phyloP scores from a whole-genome alignment of 371 early-diverging fungal species.

The Coemansia sp. region DNA sequence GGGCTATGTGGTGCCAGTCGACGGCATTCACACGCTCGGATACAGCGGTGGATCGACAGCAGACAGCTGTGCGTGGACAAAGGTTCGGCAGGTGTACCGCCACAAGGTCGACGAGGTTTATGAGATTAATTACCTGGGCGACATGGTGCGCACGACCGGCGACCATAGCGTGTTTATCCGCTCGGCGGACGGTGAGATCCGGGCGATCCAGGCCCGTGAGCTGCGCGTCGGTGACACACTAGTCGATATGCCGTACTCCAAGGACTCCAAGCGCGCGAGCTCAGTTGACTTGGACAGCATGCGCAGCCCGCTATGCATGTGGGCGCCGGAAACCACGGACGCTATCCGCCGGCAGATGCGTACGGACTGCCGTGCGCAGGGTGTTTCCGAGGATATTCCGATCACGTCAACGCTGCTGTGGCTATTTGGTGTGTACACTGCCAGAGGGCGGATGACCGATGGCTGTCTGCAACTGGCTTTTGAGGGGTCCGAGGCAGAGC shows the following conservation, averaged over 20 bases:
- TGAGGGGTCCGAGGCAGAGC: slow-evolving; percentile 1
- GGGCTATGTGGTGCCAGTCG: slow-evolving; percentile 40
- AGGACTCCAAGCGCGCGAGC: not conserved
- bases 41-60: slow-evolving; percentile 24
- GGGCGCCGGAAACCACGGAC: slow-evolving; percentile 1
- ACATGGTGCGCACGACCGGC: slow-evolving; percentile 47
- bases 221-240: slow-evolving; percentile 39
- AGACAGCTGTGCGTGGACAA: slow-evolving; percentile 38
- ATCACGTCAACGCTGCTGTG: slow-evolving; percentile 14
- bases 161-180: slow-evolving; percentile 50
- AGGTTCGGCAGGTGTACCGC: slow-evolving; percentile 46
- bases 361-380: slow-evolving; percentile 12
- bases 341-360: slow-evolving; percentile 5
- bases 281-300: not conserved
- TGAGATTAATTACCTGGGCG: slow-evolving; percentile 42
- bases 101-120: slow-evolving; percentile 48
- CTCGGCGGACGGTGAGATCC: slow-evolving; percentile 11
- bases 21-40: slow-evolving; percentile 44
- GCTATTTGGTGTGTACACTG: slow-evolving; percentile 34
- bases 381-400: slow-evolving; percentile 15
- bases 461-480: slow-evolving; percentile 7
- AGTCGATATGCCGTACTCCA: slow-evolving; percentile 39
- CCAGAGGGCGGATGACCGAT: slow-evolving; percentile 2
- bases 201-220: slow-evolving; percentile 40
- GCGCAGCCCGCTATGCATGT: slow-evolving; percentile 12